phyloP scores from a whole-genome alignment of 2,329 filamentous ascomycete genomes.

The Xylaria sp. region DNA sequence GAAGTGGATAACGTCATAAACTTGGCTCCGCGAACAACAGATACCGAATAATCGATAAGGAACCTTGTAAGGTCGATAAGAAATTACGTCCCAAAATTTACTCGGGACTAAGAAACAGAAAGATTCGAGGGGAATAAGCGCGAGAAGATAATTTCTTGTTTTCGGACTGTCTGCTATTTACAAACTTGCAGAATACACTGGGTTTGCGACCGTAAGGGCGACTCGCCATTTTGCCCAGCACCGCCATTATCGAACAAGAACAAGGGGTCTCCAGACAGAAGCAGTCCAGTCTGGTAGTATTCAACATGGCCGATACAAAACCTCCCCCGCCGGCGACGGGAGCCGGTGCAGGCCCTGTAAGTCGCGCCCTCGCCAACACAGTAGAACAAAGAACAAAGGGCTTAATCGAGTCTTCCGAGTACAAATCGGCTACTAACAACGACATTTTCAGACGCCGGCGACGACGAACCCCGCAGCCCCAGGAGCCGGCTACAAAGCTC shows the following conservation, averaged over 20 bases:
- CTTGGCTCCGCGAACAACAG: too few species aligned
- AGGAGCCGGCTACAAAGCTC: conserved; percentile 54
- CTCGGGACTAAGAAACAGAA: conserved; percentile 14
- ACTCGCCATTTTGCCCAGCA: not conserved
- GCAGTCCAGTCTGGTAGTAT: not conserved
- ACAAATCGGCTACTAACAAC: not conserved
- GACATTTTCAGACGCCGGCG: conserved; percentile 1
- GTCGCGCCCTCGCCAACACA: not conserved
- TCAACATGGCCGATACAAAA: conserved; percentile 42
- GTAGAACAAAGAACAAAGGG: not conserved
- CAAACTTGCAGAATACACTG: not conserved
- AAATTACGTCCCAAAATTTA: conserved; percentile 23
- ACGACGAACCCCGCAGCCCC: conserved; percentile 17
- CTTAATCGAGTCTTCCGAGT: not conserved
- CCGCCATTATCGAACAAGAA: not conserved
- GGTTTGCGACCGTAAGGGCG: not conserved
- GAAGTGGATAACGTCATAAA: too few species aligned
- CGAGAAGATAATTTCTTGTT: too few species aligned
- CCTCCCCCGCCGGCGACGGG: conserved; percentile 24
- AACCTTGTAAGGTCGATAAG: conserved; percentile 21
- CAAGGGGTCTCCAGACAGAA: not conserved
- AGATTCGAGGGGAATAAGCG: not conserved
- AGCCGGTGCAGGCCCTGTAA: not conserved
- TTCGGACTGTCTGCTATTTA: not conserved
- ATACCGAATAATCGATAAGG: conserved; percentile 19